Evolutionary conservation across 2,329 filamentous ascomycete genomes (phyloP), one percentile per base, ranked within the genome.

Genomic region (Parascedosporium putredinis): DNA sequence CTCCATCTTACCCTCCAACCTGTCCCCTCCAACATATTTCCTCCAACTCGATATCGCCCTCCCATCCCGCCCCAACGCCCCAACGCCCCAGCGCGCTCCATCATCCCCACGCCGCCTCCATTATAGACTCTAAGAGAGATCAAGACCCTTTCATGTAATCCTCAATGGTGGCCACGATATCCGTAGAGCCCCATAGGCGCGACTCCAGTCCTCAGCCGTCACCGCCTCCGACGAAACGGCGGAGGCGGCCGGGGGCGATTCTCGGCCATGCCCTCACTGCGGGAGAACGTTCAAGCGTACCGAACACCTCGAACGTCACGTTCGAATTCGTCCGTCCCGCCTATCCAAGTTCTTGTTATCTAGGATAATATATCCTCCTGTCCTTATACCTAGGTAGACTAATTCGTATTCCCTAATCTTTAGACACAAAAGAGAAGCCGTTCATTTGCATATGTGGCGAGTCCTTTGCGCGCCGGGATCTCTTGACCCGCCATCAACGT

Each of bases 351-450:
- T 33, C 8, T n/a, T n/a, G n/a, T n/a, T n/a, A n/a, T n/a, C n/a
- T n/a, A n/a, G n/a, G n/a, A n/a, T n/a, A n/a, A n/a, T n/a, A n/a
- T n/a, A n/a, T n/a, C n/a, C n/a, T n/a, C n/a, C n/a, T n/a, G n/a
- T n/a, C 33, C 7, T 36, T 36, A 4, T 3, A 22, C 6, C 29
- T 33, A 9, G 23, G 27, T 36, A 20, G n/a, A 12, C 27, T n/a
- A 23, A 31, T 12, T 12, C 8, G 22, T n/a, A 34, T 12, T 47
- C 6, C 14, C 20, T n/a, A n/a, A 9, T 12, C 20, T 34, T 36
- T 54, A 72, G 69, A 72, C 55, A 72, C 69, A 50, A 72, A 72
- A 47, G 69, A 72, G 57, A 72, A 72, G 54, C 69, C 69, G 1
- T 72, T 70, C 53, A 52, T 69, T 18, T 72, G 69, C 50, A 62